Percentiles rank a stretch among this genome's conserved stretches.
Conservation (phyloP, 495 filamentous ascomycete genomes). For the Physcia stellaris region DNA sequence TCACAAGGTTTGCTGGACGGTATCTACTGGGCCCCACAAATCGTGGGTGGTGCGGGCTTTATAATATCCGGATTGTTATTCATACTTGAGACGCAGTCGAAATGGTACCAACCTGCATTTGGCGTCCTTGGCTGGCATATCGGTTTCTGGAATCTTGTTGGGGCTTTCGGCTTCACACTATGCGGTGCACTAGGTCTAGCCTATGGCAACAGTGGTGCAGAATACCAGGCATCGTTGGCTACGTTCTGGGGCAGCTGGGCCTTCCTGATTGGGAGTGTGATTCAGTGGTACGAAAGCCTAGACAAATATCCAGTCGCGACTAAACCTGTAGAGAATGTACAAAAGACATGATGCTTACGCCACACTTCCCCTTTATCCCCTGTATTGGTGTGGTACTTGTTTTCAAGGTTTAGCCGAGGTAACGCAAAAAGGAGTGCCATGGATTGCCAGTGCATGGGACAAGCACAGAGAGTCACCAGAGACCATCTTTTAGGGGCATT, state of each 20-base stretch:
- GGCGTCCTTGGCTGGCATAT: slow-evolving; percentile 49
- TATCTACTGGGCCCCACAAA: slow-evolving; percentile 54
- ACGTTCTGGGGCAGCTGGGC: slow-evolving; percentile 62
- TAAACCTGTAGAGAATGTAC: slow-evolving; percentile 1
- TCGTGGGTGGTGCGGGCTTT: slow-evolving; percentile 52
- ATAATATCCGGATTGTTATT: slow-evolving; percentile 43
- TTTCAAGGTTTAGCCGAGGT: too few species aligned
- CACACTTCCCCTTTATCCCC: too few species aligned
- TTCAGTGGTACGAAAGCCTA: slow-evolving; percentile 55
- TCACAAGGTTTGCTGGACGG: slow-evolving; percentile 35
- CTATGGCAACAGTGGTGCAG: slow-evolving; percentile 29
- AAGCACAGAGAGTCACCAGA: too few species aligned
- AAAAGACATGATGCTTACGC: too few species aligned
- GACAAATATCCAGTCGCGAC: slow-evolving; percentile 45
- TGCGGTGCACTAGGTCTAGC: slow-evolving; percentile 50
- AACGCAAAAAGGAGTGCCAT: too few species aligned
- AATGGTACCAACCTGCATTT: slow-evolving; percentile 49
- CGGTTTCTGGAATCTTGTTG: slow-evolving; percentile 42
- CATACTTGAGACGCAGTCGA: slow-evolving; percentile 56
- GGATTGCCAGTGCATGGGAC: too few species aligned
- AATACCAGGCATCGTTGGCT: slow-evolving; percentile 41
- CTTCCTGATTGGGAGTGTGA: slow-evolving; percentile 48
- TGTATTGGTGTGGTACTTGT: too few species aligned
- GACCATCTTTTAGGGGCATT: too few species aligned
- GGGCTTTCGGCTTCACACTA: slow-evolving; percentile 55